Evolutionary conservation across 1,139 yeast genomes (phyloP).

Genomic region (Magnusiomyces ingens): DNA sequence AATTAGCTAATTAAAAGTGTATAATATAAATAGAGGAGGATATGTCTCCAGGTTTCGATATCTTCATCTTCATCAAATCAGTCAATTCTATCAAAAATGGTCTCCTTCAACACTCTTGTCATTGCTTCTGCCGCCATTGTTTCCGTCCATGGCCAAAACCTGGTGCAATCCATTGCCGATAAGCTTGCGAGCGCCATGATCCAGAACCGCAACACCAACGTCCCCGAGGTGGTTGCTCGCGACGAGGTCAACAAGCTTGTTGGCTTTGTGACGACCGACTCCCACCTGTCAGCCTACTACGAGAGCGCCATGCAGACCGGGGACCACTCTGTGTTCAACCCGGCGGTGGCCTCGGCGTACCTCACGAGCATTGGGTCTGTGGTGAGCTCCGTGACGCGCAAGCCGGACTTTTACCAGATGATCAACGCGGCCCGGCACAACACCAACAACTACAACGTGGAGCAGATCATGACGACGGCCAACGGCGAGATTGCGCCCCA

Average conservation of each 20-base stretch:
- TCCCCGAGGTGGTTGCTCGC: conserved; percentile 2
- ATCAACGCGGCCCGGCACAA: neutral
- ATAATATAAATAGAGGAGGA: no score
- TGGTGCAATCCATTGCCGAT: conserved; percentile 3
- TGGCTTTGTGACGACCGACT: conserved; percentile 6
- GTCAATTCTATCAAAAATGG: neutral
- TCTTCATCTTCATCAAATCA: no score
- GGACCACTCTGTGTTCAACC: neutral
- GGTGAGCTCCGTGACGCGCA: conserved; percentile 1
- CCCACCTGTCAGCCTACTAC: neutral
- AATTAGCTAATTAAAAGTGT: no score
- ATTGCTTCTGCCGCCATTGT: neutral
- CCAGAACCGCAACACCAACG: conserved; percentile 2
- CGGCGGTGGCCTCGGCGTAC: neutral
- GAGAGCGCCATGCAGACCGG: conserved; percentile 4
- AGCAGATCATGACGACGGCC: neutral
- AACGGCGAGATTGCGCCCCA: neutral
- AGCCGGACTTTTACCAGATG: conserved; percentile 1
- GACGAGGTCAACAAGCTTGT: conserved; percentile 1
- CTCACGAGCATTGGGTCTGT: conserved; percentile 3
- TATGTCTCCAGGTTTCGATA: no score
- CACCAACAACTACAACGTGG: neutral
- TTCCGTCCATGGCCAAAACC: conserved; percentile 1
- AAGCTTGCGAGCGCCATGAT: neutral
- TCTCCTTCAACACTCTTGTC: neutral